phyloP scores from a whole-genome alignment of 2,329 filamentous ascomycete species.

The Hymenoscyphus linearis region DNA sequence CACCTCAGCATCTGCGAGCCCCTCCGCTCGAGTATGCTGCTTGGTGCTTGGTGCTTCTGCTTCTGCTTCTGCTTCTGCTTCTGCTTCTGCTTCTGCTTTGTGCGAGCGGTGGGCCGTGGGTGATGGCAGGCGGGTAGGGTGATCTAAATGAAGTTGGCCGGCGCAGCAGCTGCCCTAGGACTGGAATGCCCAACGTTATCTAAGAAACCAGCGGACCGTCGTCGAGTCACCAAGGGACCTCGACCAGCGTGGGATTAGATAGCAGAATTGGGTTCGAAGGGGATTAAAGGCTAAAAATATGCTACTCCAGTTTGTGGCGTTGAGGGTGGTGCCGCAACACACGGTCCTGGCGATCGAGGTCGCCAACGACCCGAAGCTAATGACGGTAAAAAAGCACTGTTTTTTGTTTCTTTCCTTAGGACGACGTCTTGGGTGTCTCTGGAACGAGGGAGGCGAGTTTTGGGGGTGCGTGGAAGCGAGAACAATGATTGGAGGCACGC shows the following conservation, averaged over 20 bases:
- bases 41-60: neutral
- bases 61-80: constrained; percentile 3
- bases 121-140: neutral
- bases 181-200: constrained; percentile 17
- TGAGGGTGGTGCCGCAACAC: neutral
- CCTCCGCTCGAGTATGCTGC: constrained; percentile 26
- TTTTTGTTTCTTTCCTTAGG: neutral
- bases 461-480: neutral
- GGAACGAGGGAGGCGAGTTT: neutral
- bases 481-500: neutral
- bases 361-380: neutral
- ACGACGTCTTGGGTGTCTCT: neutral
- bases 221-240: constrained; percentile 11
- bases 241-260: neutral
- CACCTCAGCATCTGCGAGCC: constrained; percentile 29
- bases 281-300: constrained; percentile 1
- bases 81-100: constrained; percentile 7
- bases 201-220: constrained; percentile 9
- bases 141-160: neutral
- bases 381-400: neutral
- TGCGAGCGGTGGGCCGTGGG: constrained; percentile 13
- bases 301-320: neutral
- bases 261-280: neutral
- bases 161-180: constrained; percentile 1
- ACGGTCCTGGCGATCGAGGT: constrained; percentile 12